Conservation (phyloP, 2,329 filamentous ascomycete species). For the Tolypocladium paradoxum region DNA sequence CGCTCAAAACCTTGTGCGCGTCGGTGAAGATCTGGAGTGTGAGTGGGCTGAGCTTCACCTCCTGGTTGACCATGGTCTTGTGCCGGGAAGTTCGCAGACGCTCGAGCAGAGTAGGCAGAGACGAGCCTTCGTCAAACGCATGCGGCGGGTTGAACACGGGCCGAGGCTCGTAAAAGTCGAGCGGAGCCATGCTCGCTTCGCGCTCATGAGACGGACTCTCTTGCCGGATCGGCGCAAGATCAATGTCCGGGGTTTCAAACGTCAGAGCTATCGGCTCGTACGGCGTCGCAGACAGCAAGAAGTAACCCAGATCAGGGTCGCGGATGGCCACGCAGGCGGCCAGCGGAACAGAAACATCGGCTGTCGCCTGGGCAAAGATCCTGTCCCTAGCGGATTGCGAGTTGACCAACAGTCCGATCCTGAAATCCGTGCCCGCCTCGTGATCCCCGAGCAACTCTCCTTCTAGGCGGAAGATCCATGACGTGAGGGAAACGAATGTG, state of each 20-base stretch:
- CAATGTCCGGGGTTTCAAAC: slow-evolving; percentile 48
- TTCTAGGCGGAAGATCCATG: slow-evolving; percentile 55
- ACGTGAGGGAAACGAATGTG: slow-evolving; percentile 46
- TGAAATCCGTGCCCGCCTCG: slow-evolving; percentile 49
- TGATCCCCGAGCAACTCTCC: slow-evolving; percentile 46
- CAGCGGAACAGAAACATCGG: slow-evolving; percentile 36
- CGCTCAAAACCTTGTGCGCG: slow-evolving; percentile 58
- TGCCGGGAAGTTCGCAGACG: slow-evolving; percentile 48
- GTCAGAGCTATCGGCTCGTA: slow-evolving; percentile 47
- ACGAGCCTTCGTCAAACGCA: slow-evolving; percentile 45
- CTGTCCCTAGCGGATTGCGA: slow-evolving; percentile 48
- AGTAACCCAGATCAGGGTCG: slow-evolving; percentile 54
- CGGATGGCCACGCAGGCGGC: slow-evolving; percentile 42
- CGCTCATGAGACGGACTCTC: slow-evolving; percentile 32
- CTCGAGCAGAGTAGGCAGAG: slow-evolving; percentile 45
- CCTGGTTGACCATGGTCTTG: slow-evolving; percentile 52
- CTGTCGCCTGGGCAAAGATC: slow-evolving; percentile 41
- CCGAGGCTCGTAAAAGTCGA: slow-evolving; percentile 51
- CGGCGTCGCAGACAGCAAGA: slow-evolving; percentile 48
- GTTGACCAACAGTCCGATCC: slow-evolving; percentile 48
- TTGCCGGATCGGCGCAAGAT: slow-evolving; percentile 30
- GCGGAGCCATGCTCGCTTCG: slow-evolving; percentile 30
- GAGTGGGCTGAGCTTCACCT: slow-evolving; percentile 58
- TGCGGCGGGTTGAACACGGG: slow-evolving; percentile 55
- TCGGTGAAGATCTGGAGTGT: slow-evolving; percentile 63